Percentiles rank a stretch among this genome's conserved stretches.
phyloP scores from a whole-genome alignment of 192 early-diverging fungal species.

The Allomyces javanicus region DNA sequence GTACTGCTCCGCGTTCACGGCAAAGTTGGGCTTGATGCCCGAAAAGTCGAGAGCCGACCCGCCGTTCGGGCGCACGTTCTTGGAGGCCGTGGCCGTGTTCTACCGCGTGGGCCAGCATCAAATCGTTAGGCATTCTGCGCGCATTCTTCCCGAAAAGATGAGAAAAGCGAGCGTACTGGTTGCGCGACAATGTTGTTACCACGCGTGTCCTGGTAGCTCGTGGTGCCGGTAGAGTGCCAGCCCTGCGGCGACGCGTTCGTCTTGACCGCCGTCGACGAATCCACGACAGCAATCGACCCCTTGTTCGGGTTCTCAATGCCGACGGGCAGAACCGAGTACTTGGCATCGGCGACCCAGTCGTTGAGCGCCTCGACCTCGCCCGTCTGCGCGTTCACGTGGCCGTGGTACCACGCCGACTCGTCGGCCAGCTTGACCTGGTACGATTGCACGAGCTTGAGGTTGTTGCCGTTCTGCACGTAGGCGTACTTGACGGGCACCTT shows the following conservation, averaged over 20 bases:
- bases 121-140: no score
- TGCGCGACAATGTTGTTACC: conserved; percentile 91
- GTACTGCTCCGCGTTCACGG: conserved; percentile 43
- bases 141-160: no score
- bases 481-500: conserved; percentile 36
- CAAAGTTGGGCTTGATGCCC: conserved; percentile 33
- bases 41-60: conserved; percentile 13
- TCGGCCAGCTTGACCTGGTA: neutral
- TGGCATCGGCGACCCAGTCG: conserved; percentile 66
- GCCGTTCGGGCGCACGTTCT: conserved; percentile 9
- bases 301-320: conserved; percentile 54
- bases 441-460: neutral
- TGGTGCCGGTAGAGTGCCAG: conserved; percentile 27
- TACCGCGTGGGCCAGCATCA: no score
- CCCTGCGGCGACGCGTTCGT: conserved; percentile 39
- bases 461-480: conserved; percentile 9
- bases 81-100: no score
- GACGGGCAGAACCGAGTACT: conserved; percentile 62
- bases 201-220: conserved; percentile 39
- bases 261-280: conserved; percentile 31
- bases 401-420: conserved; percentile 39
- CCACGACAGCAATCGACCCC: conserved; percentile 21
- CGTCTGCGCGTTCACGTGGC: conserved; percentile 34
- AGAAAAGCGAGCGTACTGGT: no score
- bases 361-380: conserved; percentile 48